phyloP scores from a whole-genome alignment of 2,329 filamentous ascomycete species.

The Tolypocladium inflatum region DNA sequence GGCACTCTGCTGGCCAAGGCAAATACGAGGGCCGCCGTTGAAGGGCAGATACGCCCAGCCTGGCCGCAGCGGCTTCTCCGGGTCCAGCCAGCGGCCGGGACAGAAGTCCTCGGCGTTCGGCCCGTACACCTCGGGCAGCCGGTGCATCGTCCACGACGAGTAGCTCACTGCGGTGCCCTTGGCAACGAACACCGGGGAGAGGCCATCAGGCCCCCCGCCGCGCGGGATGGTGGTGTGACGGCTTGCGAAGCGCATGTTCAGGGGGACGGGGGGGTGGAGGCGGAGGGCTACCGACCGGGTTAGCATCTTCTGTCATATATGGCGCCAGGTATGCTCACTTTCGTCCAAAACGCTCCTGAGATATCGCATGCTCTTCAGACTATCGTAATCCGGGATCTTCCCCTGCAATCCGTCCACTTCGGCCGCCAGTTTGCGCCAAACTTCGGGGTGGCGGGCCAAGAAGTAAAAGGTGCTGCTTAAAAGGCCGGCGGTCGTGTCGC shows the following conservation, averaged over 20 bases:
- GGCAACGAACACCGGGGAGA: constrained; percentile 42
- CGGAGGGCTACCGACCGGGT: constrained; percentile 55
- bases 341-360: no score
- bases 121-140: constrained; percentile 53
- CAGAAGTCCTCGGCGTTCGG: constrained; percentile 41
- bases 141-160: constrained; percentile 62
- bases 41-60: constrained; percentile 64
- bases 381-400: constrained; percentile 54
- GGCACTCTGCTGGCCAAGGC: constrained; percentile 50
- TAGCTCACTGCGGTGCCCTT: constrained; percentile 60
- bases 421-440: constrained; percentile 56
- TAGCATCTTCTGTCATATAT: no score
- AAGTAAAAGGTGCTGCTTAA: constrained; percentile 79
- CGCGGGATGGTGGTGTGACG: constrained; percentile 55
- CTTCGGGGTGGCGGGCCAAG: constrained; percentile 58
- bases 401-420: constrained; percentile 55
- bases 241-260: constrained; percentile 53
- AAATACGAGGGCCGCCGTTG: constrained; percentile 64
- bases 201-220: constrained; percentile 55
- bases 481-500: constrained; percentile 77
- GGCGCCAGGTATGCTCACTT: no score
- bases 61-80: background rate
- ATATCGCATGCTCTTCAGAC: no score
- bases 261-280: constrained; percentile 67
- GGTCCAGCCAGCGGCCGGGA: constrained; percentile 54